These are phyloP conservation scores for Pseudocercospora crystallina DNA, from an alignment of 2,329 filamentous ascomycete species.

Conservation along the genomic window DNA sequence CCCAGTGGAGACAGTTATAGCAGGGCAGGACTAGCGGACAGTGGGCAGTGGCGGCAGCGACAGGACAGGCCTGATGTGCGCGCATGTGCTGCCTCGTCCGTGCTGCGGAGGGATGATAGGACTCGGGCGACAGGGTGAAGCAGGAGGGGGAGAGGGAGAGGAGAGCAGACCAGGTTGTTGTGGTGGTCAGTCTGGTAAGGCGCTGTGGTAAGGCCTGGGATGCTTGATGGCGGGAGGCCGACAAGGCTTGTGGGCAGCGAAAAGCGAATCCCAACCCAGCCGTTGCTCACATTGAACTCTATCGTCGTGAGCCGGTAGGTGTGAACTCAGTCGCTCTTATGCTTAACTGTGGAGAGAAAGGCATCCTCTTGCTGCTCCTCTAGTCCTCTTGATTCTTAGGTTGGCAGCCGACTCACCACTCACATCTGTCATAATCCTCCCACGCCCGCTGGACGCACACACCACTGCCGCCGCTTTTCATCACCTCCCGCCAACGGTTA, in stretches of 20 bases:
- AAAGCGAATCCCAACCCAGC: constrained; percentile 24
- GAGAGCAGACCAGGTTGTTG: not conserved
- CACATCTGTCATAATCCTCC: too few species aligned
- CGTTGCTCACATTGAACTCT: constrained; percentile 29
- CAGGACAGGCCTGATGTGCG: constrained; percentile 14
- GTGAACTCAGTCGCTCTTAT: constrained; percentile 33
- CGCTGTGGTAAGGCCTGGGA: too few species aligned
- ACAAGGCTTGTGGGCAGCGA: constrained; percentile 2
- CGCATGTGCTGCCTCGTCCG: not conserved
- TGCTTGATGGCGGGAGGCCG: too few species aligned
- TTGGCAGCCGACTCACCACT: too few species aligned
- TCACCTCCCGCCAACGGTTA: not conserved
- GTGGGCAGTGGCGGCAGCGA: constrained; percentile 3
- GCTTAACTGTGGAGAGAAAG: constrained; percentile 29
- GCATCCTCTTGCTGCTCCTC: not conserved
- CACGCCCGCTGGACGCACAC: too few species aligned
- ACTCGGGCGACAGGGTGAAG: too few species aligned
- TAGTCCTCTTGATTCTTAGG: too few species aligned
- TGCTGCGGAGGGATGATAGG: too few species aligned
- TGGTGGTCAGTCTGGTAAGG: too few species aligned
- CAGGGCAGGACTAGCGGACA: not conserved
- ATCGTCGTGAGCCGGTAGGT: constrained; percentile 27
- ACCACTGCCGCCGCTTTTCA: not conserved
- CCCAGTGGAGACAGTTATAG: constrained; percentile 10
- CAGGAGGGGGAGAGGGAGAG: too few species aligned